Evolutionary conservation across 2,329 filamentous ascomycete genomes (phyloP).

Genomic region (Myriosclerotinia curreyana): DNA sequence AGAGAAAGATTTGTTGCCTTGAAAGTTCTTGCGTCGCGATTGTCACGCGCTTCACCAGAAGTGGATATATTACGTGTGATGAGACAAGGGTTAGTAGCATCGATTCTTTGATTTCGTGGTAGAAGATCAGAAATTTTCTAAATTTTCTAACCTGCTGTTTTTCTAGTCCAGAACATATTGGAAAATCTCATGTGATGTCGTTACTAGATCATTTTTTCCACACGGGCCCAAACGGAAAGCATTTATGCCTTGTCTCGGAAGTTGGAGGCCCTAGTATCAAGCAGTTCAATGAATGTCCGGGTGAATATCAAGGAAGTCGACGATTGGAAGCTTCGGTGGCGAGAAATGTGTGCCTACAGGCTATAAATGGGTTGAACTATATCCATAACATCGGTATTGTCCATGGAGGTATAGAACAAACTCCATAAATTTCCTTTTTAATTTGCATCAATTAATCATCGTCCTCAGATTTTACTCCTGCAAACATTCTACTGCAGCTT

Average conservation of each 20-base stretch:
- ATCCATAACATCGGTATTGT: slow-evolving; percentile 26
- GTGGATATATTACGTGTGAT: slow-evolving; percentile 27
- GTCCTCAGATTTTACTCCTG: slow-evolving; percentile 25
- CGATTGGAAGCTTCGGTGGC: slow-evolving; percentile 27
- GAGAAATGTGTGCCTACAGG: slow-evolving; percentile 27
- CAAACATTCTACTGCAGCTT: slow-evolving; percentile 28
- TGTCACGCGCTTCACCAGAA: slow-evolving; percentile 25
- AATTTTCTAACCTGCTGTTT: not conserved
- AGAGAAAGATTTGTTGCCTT: slow-evolving; percentile 28
- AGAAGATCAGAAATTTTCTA: too few relatives aligned
- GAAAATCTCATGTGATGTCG: slow-evolving; percentile 26
- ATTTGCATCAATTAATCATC: not conserved
- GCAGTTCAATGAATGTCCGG: slow-evolving; percentile 30
- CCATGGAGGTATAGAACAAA: slow-evolving; percentile 29
- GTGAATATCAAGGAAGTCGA: slow-evolving; percentile 26
- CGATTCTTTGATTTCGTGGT: not conserved
- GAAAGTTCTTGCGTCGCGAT: slow-evolving; percentile 27
- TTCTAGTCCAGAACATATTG: slow-evolving; percentile 17
- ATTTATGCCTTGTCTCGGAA: slow-evolving; percentile 44
- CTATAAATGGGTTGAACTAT: slow-evolving; percentile 26
- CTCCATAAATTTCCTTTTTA: not conserved
- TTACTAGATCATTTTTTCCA: slow-evolving; percentile 32
- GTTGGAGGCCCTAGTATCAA: slow-evolving; percentile 30
- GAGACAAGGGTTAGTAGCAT: slow-evolving; percentile 4
- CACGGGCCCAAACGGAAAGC: slow-evolving; percentile 45